A percentile compares a stretch with the other conserved stretches of the same genome.
Conservation (phyloP, 345 rosid species). For the Syzygium oleosum region DNA sequence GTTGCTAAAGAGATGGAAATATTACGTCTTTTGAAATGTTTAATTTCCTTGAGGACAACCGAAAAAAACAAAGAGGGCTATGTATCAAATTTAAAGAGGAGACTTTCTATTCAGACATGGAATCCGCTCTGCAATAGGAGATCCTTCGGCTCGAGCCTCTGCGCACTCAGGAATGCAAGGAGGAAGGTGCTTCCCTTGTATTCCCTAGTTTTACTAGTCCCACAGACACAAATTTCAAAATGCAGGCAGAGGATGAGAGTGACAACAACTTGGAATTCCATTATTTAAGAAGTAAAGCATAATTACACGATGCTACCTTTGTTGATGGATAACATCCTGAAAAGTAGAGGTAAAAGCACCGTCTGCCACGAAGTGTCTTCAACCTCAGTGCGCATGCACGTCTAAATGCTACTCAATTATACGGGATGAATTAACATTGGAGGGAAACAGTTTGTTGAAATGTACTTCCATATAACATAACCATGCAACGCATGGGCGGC, state of each 20-base stretch:
- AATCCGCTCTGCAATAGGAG: not conserved
- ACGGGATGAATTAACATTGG: not conserved
- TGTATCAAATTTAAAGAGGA: not conserved
- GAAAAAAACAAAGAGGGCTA: not conserved
- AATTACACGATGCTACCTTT: not conserved
- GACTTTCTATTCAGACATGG: not conserved
- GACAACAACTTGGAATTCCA: not conserved
- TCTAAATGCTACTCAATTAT: not conserved
- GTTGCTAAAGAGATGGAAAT: not conserved
- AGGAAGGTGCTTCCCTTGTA: not conserved
- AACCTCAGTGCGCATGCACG: not conserved
- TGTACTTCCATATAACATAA: not conserved
- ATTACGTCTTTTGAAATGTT: too few relatives aligned
- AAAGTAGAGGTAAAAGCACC: not conserved
- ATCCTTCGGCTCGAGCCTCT: not conserved
- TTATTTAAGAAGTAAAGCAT: not conserved
- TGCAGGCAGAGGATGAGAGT: not conserved
- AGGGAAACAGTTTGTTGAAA: not conserved
- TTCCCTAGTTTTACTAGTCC: rapidly evolving
- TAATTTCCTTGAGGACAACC: not conserved
- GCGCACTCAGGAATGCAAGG: not conserved
- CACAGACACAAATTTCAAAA: not conserved
- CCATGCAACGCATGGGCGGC: not conserved
- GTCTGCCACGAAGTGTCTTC: not conserved
- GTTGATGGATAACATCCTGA: not conserved